Base-by-base conservation (phyloP, 225 moss, liverwort and hornwort genomes). In the Marchantia polymorpha region DNA sequence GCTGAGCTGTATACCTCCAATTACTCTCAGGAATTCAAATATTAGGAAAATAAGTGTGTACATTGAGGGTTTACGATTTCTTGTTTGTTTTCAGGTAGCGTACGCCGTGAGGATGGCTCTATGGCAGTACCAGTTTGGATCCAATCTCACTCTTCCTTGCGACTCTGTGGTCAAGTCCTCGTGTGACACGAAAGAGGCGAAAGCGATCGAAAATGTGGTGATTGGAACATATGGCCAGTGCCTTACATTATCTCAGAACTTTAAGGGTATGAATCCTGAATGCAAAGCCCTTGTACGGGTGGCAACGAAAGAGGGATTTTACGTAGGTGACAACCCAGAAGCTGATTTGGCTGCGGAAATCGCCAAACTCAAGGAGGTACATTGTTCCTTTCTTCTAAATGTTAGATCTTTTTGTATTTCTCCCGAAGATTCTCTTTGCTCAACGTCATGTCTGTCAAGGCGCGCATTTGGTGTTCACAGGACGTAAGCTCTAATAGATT, bases 81-180 rank as follows among this genome's bases (percentile, higher is more conserved):
- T 11, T 71, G 13, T 58, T 59, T 58, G 3, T 72, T 14, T 74
- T 69, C 78, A 89, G 88, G 88, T 89, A 47, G 83, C 82, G 56
- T 89, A 89, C 80, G 86, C 89, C 25, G 82, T 81, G 27, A 80
- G 86, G 63, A 86, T 86, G 86, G 89, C 89, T 47, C 84, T 89
- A 17, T 89, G 82, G 66, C 89, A 89, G 59, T 89, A 89, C 60
- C 68, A 82, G 59, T 74, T 84, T 8, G 78, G 80, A 7, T 77
- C 89, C 39, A 74, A 79, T 27, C 82, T 89, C 23, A 89, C 89
- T 8, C 14, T 26, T 72, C 82, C 84, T 52, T 89, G 89, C 59
- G 86, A 89, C 74, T 80, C 77, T 26, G 66, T 49, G 10, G 89
- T 86, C 59, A 82, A 61, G 52, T 80, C 78, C 25, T 64, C 22